Evolutionary conservation across 371 early-diverging fungal species (phyloP), one percentile per base, ranked within the genome.

Genomic region (Mortierella sp.): DNA sequence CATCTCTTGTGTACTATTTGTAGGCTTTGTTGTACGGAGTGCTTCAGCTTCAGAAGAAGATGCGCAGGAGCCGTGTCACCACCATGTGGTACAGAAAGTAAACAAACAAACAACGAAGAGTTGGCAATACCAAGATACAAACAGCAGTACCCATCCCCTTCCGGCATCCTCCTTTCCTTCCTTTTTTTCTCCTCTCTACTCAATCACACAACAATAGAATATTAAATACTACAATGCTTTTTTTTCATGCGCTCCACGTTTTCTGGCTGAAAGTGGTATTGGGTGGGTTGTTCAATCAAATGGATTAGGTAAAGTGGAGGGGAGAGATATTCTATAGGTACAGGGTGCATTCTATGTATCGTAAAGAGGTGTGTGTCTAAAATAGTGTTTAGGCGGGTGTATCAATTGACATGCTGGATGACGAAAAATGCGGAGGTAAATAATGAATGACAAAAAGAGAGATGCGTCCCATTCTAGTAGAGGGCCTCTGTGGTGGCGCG

Each of bases 1-100:
- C 10, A 64, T 47, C 31, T 55, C 11, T 4, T n/a, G 14, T 2
- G 10, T 52, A 19, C 26, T 31, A 45, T 16, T 37, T 68, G 2
- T 74, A 82, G 82, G 99, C 98, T 19, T 88, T 98, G 74, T 85
- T 98, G 85, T 99, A 97, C 86, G 99, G 98, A 83, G 96, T 98
- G 73, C 90, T 99, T 86, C 98, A 98, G 90, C 90, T 99, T 58
- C 98, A 98, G 80, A 97, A 97, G 92, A 99, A 99, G 94, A 97
- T 99, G 90, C 90, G 95, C 77, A 89, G 96, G 74, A 82, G 73
- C 74, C 85, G 86, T 47, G 80, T 80, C 40, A 77, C 82, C n/a
- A 80, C 80, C 65, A 85, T 86, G 86, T 86, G 86, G 86, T 86
- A 86, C 73, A 76, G 86, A 72, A 86, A 86, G 82, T 85, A 85